phyloP scores from a whole-genome alignment of 192 early-diverging fungal genomes.

The Kickxella alabastrina region DNA sequence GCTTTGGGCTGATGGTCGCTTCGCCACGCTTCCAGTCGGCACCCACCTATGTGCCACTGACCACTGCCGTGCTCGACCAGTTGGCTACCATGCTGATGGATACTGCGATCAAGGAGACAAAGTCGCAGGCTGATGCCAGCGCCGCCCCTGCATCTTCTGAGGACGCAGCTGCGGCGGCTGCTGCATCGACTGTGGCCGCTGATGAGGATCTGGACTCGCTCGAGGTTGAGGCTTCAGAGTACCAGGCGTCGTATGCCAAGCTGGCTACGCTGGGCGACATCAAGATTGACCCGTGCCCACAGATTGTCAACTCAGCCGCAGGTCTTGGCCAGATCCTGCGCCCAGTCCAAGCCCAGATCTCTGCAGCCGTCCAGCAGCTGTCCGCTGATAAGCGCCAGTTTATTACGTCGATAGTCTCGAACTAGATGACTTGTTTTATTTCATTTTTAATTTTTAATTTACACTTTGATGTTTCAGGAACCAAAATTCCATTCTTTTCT shows the following conservation, averaged over 20 bases:
- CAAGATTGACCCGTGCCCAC: constrained; percentile 63
- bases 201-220: constrained; percentile 61
- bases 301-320: constrained; percentile 34
- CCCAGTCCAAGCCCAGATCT: constrained; percentile 19
- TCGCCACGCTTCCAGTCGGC: constrained; percentile 20
- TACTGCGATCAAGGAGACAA: constrained; percentile 31
- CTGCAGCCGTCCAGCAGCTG: constrained; percentile 18
- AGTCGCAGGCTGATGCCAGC: constrained; percentile 18
- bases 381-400: constrained; percentile 10
- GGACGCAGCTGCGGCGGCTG: constrained; percentile 22
- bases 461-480: no score
- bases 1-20: constrained; percentile 38
- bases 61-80: constrained; percentile 29
- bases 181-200: constrained; percentile 40
- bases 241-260: constrained; percentile 78
- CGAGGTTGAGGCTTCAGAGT: constrained; percentile 79
- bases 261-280: constrained; percentile 65
- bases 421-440: no score
- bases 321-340: constrained; percentile 31
- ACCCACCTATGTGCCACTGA: constrained; percentile 10
- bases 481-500: no score
- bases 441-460: no score
- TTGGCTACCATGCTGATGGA: constrained; percentile 43
- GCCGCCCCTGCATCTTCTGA: no score
- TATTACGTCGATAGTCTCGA: constrained; percentile 11